Percentiles rank a stretch among this genome's conserved stretches.
These are phyloP conservation scores for Delphinella strobiligena DNA, from an alignment of 2,329 filamentous ascomycete species.

Conservation along the genomic window DNA sequence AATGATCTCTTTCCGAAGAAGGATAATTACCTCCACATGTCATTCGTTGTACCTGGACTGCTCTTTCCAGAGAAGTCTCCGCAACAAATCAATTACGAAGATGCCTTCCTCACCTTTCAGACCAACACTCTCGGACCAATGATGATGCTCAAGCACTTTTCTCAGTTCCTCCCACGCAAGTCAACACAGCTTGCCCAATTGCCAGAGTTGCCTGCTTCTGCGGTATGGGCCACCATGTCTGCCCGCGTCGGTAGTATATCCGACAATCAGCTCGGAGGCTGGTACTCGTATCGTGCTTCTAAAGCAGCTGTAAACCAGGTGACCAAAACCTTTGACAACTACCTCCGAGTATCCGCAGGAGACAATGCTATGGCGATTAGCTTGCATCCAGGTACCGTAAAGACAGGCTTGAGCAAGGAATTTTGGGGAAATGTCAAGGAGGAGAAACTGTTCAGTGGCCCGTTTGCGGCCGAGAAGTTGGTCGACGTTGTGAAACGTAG, in stretches of 20 bases:
- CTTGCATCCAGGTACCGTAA: slow-evolving; percentile 72
- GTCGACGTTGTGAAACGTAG: slow-evolving; percentile 44
- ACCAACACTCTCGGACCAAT: slow-evolving; percentile 66
- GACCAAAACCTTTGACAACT: slow-evolving; percentile 59
- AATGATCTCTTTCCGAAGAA: slow-evolving; percentile 21
- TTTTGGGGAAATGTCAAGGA: slow-evolving; percentile 56
- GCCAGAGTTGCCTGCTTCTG: slow-evolving; percentile 32
- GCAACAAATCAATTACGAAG: slow-evolving; percentile 47
- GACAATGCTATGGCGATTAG: slow-evolving; percentile 55
- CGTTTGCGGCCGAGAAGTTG: slow-evolving; percentile 54
- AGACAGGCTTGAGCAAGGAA: slow-evolving; percentile 57
- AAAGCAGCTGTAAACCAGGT: slow-evolving; percentile 65
- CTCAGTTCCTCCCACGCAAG: slow-evolving; percentile 53
- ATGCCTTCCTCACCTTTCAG: slow-evolving; percentile 55
- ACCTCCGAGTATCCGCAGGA: slow-evolving; percentile 44
- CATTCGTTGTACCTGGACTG: slow-evolving; percentile 58
- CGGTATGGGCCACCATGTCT: slow-evolving; percentile 63
- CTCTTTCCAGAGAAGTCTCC: slow-evolving; percentile 63
- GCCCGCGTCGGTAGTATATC: slow-evolving; percentile 64
- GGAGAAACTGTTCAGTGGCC: slow-evolving; percentile 53
- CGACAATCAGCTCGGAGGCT: slow-evolving; percentile 64
- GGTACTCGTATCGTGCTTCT: slow-evolving; percentile 69
- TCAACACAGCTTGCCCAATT: slow-evolving; percentile 26
- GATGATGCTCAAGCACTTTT: slow-evolving; percentile 66
- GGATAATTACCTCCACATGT: slow-evolving; percentile 52